These are phyloP conservation scores for Candolleomyces eurysporus DNA, from an alignment of 768 basidiomycete genomes.

Conservation along the genomic window DNA sequence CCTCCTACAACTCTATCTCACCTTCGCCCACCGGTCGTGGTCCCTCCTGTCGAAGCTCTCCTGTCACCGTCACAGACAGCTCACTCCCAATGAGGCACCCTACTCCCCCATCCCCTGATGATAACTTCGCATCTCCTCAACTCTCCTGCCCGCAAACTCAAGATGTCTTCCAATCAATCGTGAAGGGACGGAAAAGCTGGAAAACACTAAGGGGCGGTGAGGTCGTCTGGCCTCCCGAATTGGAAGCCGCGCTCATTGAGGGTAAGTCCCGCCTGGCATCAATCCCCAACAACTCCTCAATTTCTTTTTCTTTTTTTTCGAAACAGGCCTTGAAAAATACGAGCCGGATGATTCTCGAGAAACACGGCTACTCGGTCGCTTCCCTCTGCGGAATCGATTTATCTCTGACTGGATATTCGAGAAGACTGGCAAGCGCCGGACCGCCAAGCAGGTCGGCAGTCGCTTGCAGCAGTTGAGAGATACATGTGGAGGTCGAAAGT, in stretches of 20 bases:
- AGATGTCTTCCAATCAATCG: constrained; percentile 65
- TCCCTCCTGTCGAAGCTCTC: constrained; percentile 15
- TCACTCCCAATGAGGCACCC: constrained; percentile 14
- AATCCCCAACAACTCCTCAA: background rate
- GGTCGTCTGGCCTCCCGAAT: constrained; percentile 76
- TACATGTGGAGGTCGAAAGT: constrained; percentile 66
- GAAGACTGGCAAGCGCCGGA: constrained; percentile 66
- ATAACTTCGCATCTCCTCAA: constrained; percentile 24
- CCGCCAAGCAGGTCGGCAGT: constrained; percentile 79
- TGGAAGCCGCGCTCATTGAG: constrained; percentile 76
- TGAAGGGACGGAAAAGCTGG: constrained; percentile 72
- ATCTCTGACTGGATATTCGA: constrained; percentile 75
- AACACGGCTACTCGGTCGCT: constrained; percentile 69
- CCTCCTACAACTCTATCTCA: constrained; percentile 12
- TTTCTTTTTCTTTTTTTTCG: constrained; percentile 7
- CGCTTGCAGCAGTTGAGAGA: constrained; percentile 78
- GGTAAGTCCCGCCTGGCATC: constrained; percentile 34
- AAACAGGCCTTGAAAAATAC: constrained; percentile 66
- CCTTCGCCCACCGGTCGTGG: constrained; percentile 8
- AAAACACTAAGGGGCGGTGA: constrained; percentile 72
- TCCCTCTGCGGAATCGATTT: constrained; percentile 77
- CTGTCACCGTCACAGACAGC: background rate
- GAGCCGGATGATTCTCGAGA: constrained; percentile 72
- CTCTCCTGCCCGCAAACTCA: constrained; percentile 38
- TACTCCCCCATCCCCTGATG: constrained; percentile 1